Evolutionary conservation across 1,284 basidiomycete species (phyloP), one percentile per base, ranked within the genome.

Genomic region (Prillingera fragicola): DNA sequence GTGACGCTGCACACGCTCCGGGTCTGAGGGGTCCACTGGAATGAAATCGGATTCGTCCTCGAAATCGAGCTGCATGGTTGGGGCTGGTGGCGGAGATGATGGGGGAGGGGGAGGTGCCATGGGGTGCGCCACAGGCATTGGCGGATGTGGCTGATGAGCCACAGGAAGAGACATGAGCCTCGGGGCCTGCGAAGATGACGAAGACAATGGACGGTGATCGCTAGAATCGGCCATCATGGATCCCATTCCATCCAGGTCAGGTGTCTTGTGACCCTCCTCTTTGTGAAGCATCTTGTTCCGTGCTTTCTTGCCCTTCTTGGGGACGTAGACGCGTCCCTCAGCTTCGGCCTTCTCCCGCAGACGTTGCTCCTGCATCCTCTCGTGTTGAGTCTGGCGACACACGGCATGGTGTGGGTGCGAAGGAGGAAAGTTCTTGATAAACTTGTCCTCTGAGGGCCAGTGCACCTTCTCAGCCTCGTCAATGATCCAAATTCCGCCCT

Each of bases 401-500:
- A 51, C 48, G 1, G 48, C 55, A 36, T 67, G 60, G 41, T 69
- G 67, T 19, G 63, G 59, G 38, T 69, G 65, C 0, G 44, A 50
- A 1, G 59, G 37, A 0, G 64, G 65, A 27, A 69, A 67, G 42
- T 65, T 69, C 48, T 69, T 69, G 59, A 67, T 67, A 35, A 69
- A 69, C 50, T 67, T 67, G 55, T 64, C 60, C 35, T 64, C 63
- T 3, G 60, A 53, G 4, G 62, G 65, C 63, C 62, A 71, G 43
- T 66, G 62, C 40, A 60, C 58, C 51, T 65, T 69, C 50, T 65
- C 68, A 10, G 59, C 62, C 18, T 65, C 63, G 26, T 67, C 62
- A 24, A 73, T 71, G 38, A 70, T 62, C 70, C 70, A 72, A 38
- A 71, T 69, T 15, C 66, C 66, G 10, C 70, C 70, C 33, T 72